Percentiles rank a stretch among this genome's conserved stretches.
Evolutionary conservation across 2,329 filamentous ascomycete genomes (phyloP).

Genomic region (Xylaria multiplex): DNA sequence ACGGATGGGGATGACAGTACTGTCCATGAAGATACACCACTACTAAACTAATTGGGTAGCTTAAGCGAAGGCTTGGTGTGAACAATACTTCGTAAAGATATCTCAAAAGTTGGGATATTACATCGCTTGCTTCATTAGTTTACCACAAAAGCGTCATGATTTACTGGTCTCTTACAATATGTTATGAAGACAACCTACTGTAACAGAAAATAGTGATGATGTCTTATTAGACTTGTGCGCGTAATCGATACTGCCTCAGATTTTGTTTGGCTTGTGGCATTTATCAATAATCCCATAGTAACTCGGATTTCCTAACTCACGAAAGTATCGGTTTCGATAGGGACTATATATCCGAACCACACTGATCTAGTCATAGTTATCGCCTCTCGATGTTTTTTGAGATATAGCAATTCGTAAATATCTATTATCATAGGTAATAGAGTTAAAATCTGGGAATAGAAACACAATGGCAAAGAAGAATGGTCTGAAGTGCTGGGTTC

Average conservation of each 20-base stretch:
- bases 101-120: not conserved
- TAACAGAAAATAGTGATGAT: too few species aligned
- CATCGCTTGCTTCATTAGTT: not conserved
- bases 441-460: too few species aligned
- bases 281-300: too few species aligned
- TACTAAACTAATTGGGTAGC: slow-evolving; percentile 21
- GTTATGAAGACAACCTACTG: not conserved
- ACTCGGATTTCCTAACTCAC: too few species aligned
- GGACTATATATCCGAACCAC: too few species aligned
- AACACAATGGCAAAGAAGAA: too few species aligned
- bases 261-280: too few species aligned
- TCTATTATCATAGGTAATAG: not conserved
- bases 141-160: not conserved
- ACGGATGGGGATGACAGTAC: slow-evolving; percentile 36
- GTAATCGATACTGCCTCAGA: too few species aligned
- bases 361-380: not conserved
- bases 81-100: not conserved
- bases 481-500: not conserved
- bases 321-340: too few species aligned
- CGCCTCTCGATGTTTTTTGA: not conserved
- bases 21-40: slow-evolving; percentile 37
- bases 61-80: not conserved
- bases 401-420: too few species aligned
- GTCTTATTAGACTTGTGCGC: too few species aligned
- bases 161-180: not conserved